Percentiles rank a stretch among this genome's conserved stretches.
These are phyloP conservation scores for Citrus sinensis DNA, from an alignment of 345 rosid species.

Conservation along the genomic window DVS_A1.0 CM039162.1:29514001-29514500, in stretches of 20 bases:
- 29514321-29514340: not conserved
- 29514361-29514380: constrained; percentile 22
- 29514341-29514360: constrained; percentile 28
- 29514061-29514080: not conserved
- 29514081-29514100: too few relatives aligned
- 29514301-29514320: constrained; percentile 64
- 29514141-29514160: not conserved
- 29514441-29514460: not conserved
- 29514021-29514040: not conserved
- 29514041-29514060: not conserved
- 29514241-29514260: constrained; percentile 58
- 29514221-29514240: constrained; percentile 15
- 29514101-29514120: not conserved
- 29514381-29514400: constrained; percentile 32
- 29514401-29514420: not conserved
- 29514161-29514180: not conserved
- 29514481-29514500: too few relatives aligned
- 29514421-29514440: not conserved
- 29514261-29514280: constrained; percentile 50
- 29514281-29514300: constrained; percentile 78
- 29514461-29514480: too few relatives aligned
- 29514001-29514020: not conserved
- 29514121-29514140: not conserved
- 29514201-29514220: constrained; percentile 24
- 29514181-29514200: constrained; percentile 18